Percentiles rank a stretch among this genome's conserved stretches.
phyloP scores from a whole-genome alignment of 768 basidiomycete species.

The Mycena polygramma region DNA sequence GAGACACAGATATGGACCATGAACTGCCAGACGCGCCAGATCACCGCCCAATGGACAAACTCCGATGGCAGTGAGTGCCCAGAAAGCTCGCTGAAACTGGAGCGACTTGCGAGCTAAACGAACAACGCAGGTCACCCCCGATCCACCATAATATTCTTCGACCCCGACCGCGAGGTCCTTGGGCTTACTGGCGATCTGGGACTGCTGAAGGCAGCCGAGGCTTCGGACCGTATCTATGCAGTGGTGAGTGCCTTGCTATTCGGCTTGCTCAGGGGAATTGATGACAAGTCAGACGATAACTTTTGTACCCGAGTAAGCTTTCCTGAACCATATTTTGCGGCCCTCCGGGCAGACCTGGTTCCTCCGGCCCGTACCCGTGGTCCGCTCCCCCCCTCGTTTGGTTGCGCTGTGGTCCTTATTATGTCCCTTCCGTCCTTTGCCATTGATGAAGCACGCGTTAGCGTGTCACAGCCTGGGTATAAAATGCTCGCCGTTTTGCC shows the following conservation, averaged over 20 bases:
- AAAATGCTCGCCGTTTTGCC: too few species aligned
- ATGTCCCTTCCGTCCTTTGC: too few species aligned
- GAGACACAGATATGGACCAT: slow-evolving; percentile 26
- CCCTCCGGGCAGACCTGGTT: too few species aligned
- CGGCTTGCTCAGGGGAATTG: too few species aligned
- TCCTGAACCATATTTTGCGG: too few species aligned
- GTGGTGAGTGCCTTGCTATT: slow-evolving; percentile 3
- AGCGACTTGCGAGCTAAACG: not conserved
- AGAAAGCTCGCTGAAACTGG: not conserved
- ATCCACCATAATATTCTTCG: slow-evolving; percentile 17
- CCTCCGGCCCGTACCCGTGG: too few species aligned
- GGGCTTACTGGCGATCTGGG: slow-evolving; percentile 9
- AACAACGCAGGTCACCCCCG: slow-evolving; percentile 7
- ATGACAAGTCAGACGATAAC: too few species aligned
- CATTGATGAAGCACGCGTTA: too few species aligned
- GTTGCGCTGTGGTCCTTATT: too few species aligned
- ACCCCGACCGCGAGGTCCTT: not conserved
- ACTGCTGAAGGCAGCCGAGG: not conserved
- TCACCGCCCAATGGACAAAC: slow-evolving; percentile 27
- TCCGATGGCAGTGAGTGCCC: slow-evolving; percentile 6
- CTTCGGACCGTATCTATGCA: not conserved
- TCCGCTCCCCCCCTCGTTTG: too few species aligned
- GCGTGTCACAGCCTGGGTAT: too few species aligned
- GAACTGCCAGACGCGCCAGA: slow-evolving; percentile 17
- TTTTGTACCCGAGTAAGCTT: too few species aligned